phyloP scores from a whole-genome alignment of 1,139 yeast species.

The Blastobotrys capitulatus region DNA sequence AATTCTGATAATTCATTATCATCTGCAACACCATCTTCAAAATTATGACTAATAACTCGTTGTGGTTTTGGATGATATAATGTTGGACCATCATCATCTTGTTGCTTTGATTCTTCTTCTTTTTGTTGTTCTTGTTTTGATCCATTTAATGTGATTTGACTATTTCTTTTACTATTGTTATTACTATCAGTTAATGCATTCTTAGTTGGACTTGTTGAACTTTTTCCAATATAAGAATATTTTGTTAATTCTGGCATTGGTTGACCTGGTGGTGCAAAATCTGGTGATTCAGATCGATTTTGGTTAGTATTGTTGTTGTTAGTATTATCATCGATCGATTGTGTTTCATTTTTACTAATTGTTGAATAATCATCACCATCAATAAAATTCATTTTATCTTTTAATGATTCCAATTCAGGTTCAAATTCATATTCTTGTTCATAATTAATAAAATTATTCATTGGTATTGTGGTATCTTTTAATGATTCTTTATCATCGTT shows the following conservation, averaged over 20 bases:
- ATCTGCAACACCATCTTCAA: constrained; percentile 13
- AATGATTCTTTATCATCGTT: background rate
- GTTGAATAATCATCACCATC: background rate
- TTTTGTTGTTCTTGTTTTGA: background rate
- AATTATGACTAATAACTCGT: constrained; percentile 16
- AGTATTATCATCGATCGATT: too few species aligned
- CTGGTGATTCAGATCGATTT: background rate
- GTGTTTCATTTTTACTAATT: background rate
- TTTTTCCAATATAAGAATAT: background rate
- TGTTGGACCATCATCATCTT: constrained; percentile 7
- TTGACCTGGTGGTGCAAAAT: background rate
- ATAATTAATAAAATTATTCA: background rate
- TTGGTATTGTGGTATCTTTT: background rate
- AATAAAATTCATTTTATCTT: background rate
- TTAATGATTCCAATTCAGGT: background rate
- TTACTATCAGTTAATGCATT: background rate
- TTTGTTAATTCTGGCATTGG: background rate
- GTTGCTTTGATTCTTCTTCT: background rate
- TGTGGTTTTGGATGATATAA: constrained; percentile 26
- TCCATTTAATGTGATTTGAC: background rate
- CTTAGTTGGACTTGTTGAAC: background rate
- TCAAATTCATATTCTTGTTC: constrained; percentile 4
- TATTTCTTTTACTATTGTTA: background rate
- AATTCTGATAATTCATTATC: constrained; percentile 7
- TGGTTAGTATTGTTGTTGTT: background rate